Base-by-base conservation (phyloP, 176 grass and related monocot species). In the Panicum miliaceum region DNA sequence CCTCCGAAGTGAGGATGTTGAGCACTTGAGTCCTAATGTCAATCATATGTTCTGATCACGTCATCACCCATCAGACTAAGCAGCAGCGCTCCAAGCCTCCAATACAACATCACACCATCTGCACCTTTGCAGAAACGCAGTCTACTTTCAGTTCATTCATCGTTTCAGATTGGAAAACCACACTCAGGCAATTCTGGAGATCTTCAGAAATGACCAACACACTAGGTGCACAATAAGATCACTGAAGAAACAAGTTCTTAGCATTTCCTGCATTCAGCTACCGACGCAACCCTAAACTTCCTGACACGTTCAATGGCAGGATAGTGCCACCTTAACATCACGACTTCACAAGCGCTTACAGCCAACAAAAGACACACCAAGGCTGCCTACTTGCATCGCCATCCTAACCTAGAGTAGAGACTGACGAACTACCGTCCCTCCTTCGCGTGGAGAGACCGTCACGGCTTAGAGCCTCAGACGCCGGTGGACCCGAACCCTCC, bases 401-500 rank as follows among this genome's bases (percentile, higher is more conserved):
- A 63, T 6, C 73, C 73, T 45, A 52, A 53, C 18, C 48, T 36
- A 65, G 70, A 11, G 4, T 50, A 32, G 29, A 7, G 4, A 73
- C 60, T 8, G 4, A 34, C 3, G 4, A 53, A 63, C 18, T 34
- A 76, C 50, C 3, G n/a, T 14, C 18, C 6, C 20, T 26, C 29
- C 4, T 8, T 54, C 2, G 27, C 40, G 12, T 0, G 9, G 42
- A 26, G 43, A 26, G 23, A 42, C 13, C 35, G 19, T 5, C 63
- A 35, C 2, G 9, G 63, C 52, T n/a, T n/a, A n/a, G n/a, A n/a
- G n/a, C n/a, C n/a, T 95, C 87, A 98, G 64, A 87, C 68, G 25
- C 93, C 91, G 3, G 93, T 95, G 68, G 96, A 98, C 22, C 96
- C 96, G 54, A 98, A 94, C 41, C 96, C 96, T 9, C 89, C 93